Conservation (phyloP, 768 basidiomycete species). For the Tulasnella sp. region DNA sequence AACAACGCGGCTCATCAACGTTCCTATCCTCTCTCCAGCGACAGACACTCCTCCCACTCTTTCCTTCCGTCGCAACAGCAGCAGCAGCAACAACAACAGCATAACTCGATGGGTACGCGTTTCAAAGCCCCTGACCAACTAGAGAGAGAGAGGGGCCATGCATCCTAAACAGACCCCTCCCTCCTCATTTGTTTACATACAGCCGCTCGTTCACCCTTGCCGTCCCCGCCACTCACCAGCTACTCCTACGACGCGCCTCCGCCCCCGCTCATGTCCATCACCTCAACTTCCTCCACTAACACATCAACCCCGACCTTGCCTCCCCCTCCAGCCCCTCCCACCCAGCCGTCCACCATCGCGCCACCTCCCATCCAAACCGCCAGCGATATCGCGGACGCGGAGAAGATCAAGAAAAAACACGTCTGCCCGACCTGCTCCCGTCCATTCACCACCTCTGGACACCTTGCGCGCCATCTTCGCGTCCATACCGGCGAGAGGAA, state of each 20-base stretch:
- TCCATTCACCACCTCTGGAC: constrained; percentile 79
- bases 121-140: not conserved
- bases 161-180: not conserved
- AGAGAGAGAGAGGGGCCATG: not conserved
- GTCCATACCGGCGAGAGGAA: constrained; percentile 89
- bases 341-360: constrained; percentile 14
- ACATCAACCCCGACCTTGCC: constrained; percentile 9
- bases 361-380: constrained; percentile 14
- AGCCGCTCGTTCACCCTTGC: constrained; percentile 9
- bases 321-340: constrained; percentile 7
- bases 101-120: not conserved
- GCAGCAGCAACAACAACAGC: not conserved
- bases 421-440: constrained; percentile 63
- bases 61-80: not conserved
- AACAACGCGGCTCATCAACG: not conserved
- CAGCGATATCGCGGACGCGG: constrained; percentile 24
- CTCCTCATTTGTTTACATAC: not conserved
- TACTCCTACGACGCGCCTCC: constrained; percentile 13
- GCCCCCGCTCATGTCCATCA: constrained; percentile 6
- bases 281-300: not conserved
- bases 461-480: constrained; percentile 76
- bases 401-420: constrained; percentile 35
- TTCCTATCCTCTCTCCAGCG: not conserved
- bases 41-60: constrained; percentile 1
- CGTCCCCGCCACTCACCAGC: constrained; percentile 1